These are phyloP conservation scores for Pseudocercospora macadamiae DNA, from an alignment of 2,329 filamentous ascomycete species.

Conservation along the genomic window DNA sequence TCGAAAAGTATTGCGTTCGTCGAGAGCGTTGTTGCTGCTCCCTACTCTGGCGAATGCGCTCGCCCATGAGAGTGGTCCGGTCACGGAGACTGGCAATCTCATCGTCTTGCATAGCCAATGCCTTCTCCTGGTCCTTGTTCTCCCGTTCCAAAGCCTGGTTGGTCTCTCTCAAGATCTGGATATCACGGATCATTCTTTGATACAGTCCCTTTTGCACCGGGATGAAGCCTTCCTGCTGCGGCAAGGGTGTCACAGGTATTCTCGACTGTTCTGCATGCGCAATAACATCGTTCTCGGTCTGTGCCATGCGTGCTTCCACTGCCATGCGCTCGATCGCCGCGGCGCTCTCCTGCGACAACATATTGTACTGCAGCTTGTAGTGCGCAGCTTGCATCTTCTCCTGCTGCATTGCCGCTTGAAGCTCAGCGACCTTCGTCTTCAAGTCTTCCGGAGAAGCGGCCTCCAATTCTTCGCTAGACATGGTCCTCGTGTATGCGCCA, in stretches of 20 bases:
- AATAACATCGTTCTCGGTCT: constrained; percentile 82
- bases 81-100: constrained; percentile 71
- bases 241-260: constrained; percentile 51
- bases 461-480: constrained; percentile 56
- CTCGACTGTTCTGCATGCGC: constrained; percentile 71
- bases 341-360: constrained; percentile 80
- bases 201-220: constrained; percentile 57
- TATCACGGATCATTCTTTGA: constrained; percentile 53
- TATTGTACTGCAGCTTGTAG: constrained; percentile 85
- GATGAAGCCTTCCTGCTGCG: constrained; percentile 44
- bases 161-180: constrained; percentile 67
- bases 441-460: constrained; percentile 56
- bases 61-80: constrained; percentile 75
- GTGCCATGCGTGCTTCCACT: constrained; percentile 90
- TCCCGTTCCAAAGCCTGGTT: constrained; percentile 66
- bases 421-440: constrained; percentile 55
- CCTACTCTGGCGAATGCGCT: constrained; percentile 84
- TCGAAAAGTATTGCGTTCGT: constrained; percentile 47
- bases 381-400: constrained; percentile 84
- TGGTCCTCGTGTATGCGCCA: constrained; percentile 32
- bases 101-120: constrained; percentile 77
- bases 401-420: constrained; percentile 61
- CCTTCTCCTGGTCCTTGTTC: constrained; percentile 72
- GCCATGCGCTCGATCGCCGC: constrained; percentile 84
- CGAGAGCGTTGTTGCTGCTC: constrained; percentile 84